Evolutionary conservation across 176 grass and related monocot species (phyloP).

Genomic region (Urochloa ruziziensis): DNA sequence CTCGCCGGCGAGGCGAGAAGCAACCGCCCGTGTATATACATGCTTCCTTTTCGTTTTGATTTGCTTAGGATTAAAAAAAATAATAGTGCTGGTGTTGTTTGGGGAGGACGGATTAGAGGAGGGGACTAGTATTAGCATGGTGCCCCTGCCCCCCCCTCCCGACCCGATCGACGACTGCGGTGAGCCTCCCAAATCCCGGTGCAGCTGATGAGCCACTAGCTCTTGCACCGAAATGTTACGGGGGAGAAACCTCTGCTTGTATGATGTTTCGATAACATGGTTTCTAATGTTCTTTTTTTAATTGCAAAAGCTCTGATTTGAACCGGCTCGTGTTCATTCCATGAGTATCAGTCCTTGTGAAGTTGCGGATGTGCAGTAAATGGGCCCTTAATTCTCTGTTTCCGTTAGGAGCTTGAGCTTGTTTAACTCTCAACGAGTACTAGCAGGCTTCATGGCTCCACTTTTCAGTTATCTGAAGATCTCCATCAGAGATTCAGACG

Average conservation of each 20-base stretch:
- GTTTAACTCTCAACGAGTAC: not conserved
- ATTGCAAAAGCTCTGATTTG: not conserved
- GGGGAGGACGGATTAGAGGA: not conserved
- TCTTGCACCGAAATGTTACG: slow-evolving; percentile 10
- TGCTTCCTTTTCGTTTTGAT: not conserved
- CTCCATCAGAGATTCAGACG: not conserved
- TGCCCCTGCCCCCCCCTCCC: not conserved
- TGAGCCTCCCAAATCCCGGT: not conserved
- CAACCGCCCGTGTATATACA: not conserved
- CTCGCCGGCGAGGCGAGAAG: too few relatives aligned
- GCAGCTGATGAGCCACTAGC: not conserved
- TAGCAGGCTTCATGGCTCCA: not conserved
- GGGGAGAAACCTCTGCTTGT: not conserved
- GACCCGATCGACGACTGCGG: not conserved
- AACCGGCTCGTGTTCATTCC: not conserved
- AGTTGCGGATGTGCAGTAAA: not conserved
- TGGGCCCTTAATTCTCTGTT: not conserved
- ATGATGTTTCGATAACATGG: not conserved
- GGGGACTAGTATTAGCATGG: slow-evolving; percentile 18
- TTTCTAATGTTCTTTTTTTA: not conserved
- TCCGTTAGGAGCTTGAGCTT: not conserved
- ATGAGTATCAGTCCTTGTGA: not conserved
- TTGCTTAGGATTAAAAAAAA: not conserved
- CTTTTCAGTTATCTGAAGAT: not conserved
- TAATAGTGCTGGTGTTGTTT: not conserved